A percentile compares a stretch with the other conserved stretches of the same genome.
These are phyloP conservation scores for Exophiala phaeomuriformis DNA, from an alignment of 2,329 filamentous ascomycete genomes.

Conservation along the genomic window DNA sequence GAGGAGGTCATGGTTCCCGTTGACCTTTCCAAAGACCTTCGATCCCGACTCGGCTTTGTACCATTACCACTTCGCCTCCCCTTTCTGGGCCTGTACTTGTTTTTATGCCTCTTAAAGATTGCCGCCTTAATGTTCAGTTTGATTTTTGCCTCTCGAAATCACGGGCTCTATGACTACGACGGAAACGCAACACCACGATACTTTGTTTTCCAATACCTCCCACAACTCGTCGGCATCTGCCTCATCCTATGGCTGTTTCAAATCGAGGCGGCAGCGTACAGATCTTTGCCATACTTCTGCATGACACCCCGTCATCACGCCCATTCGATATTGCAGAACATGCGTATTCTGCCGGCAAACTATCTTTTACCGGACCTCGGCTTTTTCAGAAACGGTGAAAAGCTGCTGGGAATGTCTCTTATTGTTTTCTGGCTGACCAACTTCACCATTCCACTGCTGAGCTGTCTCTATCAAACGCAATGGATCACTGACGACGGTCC, in stretches of 20 bases:
- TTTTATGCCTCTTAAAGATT: conserved; percentile 62
- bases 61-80: conserved; percentile 63
- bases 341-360: conserved; percentile 53
- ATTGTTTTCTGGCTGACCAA: conserved; percentile 68
- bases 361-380: conserved; percentile 61
- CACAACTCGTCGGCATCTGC: conserved; percentile 64
- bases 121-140: conserved; percentile 65
- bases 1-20: conserved; percentile 35
- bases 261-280: conserved; percentile 65
- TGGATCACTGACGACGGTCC: conserved; percentile 53
- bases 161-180: conserved; percentile 61
- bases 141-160: conserved; percentile 55
- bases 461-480: conserved; percentile 63
- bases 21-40: conserved; percentile 38
- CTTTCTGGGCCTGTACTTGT: conserved; percentile 54
- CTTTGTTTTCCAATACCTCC: conserved; percentile 79
- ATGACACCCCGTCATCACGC: conserved; percentile 46
- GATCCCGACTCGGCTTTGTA: conserved; percentile 57
- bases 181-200: conserved; percentile 66
- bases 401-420: conserved; percentile 59
- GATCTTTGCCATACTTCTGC: conserved; percentile 69
- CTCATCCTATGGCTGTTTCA: conserved; percentile 71
- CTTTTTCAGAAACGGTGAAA: conserved; percentile 62
- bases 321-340: conserved; percentile 56
- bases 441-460: conserved; percentile 74